A percentile compares a stretch with the other conserved stretches of the same genome.
Evolutionary conservation across 2,329 filamentous ascomycete genomes (phyloP).

Genomic region (Fonsecaea nubica): DNA sequence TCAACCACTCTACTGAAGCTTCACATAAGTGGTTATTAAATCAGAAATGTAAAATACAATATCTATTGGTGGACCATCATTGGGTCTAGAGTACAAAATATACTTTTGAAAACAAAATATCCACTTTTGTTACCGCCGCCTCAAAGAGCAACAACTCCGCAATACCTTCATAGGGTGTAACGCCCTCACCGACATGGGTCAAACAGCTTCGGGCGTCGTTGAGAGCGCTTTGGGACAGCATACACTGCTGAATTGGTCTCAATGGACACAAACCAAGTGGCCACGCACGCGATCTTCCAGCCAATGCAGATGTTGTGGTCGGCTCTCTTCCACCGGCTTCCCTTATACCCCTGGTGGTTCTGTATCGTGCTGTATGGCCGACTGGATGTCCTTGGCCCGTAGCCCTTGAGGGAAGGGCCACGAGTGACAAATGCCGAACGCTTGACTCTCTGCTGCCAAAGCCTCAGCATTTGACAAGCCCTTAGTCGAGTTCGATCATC

Average conservation of each 20-base stretch:
- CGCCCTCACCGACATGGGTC: not conserved
- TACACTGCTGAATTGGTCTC: not conserved
- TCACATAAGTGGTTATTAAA: too few species aligned
- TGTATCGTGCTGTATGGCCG: not conserved
- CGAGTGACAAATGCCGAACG: not conserved
- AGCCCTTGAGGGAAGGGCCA: not conserved
- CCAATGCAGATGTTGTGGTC: not conserved
- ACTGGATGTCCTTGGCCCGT: not conserved
- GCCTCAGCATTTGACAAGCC: not conserved
- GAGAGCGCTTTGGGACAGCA: not conserved
- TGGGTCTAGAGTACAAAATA: too few species aligned
- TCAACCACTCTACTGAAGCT: too few species aligned
- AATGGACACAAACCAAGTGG: not conserved
- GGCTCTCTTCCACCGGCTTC: not conserved
- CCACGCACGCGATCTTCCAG: not conserved
- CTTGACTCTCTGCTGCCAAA: not conserved
- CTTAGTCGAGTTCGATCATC: not conserved
- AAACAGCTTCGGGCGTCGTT: not conserved
- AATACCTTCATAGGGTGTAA: not conserved
- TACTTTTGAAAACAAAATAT: not conserved
- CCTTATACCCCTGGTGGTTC: not conserved
- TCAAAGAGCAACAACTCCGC: not conserved
- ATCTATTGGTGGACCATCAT: too few species aligned
- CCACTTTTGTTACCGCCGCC: not conserved
- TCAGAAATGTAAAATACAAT: too few species aligned